phyloP scores from a whole-genome alignment of 148 eudicot genomes.

The Fagopyrum tataricum region DNA sequence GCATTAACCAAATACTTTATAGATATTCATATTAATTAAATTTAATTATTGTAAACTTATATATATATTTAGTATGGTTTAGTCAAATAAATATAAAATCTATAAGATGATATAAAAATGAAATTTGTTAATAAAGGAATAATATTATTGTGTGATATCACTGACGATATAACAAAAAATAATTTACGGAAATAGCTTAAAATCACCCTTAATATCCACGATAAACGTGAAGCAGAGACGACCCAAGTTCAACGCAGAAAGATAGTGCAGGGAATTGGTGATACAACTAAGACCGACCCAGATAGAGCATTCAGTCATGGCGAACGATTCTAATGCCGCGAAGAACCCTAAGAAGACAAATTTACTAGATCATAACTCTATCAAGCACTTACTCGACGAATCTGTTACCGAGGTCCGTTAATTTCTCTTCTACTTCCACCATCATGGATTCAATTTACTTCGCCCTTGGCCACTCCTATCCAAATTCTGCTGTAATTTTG shows the following conservation, averaged over 20 bases:
- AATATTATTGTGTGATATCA: too few species aligned
- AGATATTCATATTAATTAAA: too few species aligned
- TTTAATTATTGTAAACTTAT: too few species aligned
- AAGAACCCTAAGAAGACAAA: constrained; percentile 60
- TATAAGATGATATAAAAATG: too few species aligned
- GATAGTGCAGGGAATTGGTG: background rate
- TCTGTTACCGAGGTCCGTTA: constrained; percentile 46
- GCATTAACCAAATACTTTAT: too few species aligned
- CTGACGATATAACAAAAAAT: too few species aligned
- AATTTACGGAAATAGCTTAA: too few species aligned
- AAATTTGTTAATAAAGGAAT: too few species aligned
- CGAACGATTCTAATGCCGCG: background rate
- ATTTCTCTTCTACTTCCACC: background rate
- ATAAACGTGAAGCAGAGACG: background rate
- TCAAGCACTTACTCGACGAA: constrained; percentile 77
- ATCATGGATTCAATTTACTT: background rate
- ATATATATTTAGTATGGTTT: too few species aligned
- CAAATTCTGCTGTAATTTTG: background rate
- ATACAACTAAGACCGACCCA: background rate
- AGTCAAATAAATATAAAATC: too few species aligned
- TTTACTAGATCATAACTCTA: constrained; percentile 64
- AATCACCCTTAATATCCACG: too few species aligned
- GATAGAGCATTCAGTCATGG: background rate
- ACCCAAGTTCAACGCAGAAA: background rate
- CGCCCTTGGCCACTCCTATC: background rate